Conservation (phyloP, 345 rosid species). For the Eucalyptus shirleyi region DNA sequence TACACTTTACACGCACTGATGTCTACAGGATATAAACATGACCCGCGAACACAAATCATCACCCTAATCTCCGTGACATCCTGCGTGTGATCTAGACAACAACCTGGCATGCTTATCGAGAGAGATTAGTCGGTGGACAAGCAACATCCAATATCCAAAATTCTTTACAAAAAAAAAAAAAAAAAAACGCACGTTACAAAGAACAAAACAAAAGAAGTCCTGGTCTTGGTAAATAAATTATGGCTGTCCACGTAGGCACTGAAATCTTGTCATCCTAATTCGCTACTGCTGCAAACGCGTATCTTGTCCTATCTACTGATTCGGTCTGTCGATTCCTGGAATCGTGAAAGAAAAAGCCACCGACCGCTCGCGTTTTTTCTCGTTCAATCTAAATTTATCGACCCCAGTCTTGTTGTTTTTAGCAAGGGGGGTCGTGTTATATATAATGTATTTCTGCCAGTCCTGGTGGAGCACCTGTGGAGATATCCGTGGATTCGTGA, state of each 20-base stretch:
- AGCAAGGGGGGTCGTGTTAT: background rate
- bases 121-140: background rate
- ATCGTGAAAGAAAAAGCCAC: background rate
- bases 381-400: background rate
- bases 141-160: background rate
- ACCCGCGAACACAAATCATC: background rate
- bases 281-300: background rate
- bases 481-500: background rate
- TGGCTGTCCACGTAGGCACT: background rate
- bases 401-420: background rate
- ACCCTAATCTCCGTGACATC: background rate
- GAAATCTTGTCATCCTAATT: background rate
- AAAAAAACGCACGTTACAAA: background rate
- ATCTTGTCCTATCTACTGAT: background rate
- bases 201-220: background rate
- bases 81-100: background rate
- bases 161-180: background rate
- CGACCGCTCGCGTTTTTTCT: background rate
- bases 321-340: background rate
- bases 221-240: background rate
- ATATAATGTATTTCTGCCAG: background rate
- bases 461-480: background rate
- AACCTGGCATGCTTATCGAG: background rate
- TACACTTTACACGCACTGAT: background rate
- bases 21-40: background rate